A percentile compares a stretch with the other conserved stretches of the same genome.
Conservation (phyloP, 495 filamentous ascomycete species). For the Neurospora sp. region DNA sequence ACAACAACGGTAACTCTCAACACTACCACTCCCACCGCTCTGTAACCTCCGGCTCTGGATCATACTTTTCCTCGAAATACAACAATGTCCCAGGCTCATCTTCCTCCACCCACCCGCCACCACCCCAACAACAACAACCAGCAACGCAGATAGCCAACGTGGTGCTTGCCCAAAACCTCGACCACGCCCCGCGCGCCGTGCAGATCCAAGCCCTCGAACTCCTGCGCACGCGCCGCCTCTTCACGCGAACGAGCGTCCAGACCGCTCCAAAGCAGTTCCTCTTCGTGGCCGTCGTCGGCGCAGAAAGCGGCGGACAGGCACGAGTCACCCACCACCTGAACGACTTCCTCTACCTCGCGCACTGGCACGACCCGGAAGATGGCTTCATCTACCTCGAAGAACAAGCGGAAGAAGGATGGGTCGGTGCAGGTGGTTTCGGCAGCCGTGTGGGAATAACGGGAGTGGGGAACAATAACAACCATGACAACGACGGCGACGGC, state of each 20-base stretch:
- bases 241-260: conserved; percentile 59
- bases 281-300: conserved; percentile 59
- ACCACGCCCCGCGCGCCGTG: conserved; percentile 55
- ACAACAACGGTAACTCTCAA: too few species aligned
- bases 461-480: not conserved
- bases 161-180: conserved; percentile 69
- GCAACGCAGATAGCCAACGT: conserved; percentile 60
- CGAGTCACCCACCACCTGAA: conserved; percentile 50
- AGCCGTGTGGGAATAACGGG: not conserved
- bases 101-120: not conserved
- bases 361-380: conserved; percentile 70
- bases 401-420: conserved; percentile 17
- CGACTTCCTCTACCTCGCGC: conserved; percentile 80
- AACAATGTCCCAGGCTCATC: not conserved
- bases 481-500: conserved; percentile 1
- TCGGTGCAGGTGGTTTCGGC: not conserved
- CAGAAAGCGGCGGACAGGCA: conserved; percentile 30
- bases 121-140: not conserved
- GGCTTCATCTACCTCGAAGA: conserved; percentile 64
- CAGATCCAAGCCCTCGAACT: conserved; percentile 87
- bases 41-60: not conserved
- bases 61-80: not conserved
- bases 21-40: not conserved
- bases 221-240: conserved; percentile 62
- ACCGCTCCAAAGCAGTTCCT: conserved; percentile 71